Conservation (phyloP, 2,329 filamentous ascomycete species). For the Gaeumannomyces sp. region DNA sequence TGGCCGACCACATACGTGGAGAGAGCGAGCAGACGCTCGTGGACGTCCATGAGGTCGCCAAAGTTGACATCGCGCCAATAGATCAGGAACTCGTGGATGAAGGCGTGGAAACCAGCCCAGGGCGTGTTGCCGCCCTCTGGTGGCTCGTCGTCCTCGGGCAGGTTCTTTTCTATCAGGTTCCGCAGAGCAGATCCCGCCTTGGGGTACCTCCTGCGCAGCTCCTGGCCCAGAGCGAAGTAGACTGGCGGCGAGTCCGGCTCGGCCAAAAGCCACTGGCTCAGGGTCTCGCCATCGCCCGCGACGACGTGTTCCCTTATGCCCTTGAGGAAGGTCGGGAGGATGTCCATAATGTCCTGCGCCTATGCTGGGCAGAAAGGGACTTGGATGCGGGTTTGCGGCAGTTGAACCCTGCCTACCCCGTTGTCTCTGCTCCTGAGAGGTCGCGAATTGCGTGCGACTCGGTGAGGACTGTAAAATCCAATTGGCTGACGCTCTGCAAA, state of each 20-base stretch:
- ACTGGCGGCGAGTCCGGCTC: conserved; percentile 63
- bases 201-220: conserved; percentile 57
- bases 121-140: conserved; percentile 57
- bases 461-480: background rate
- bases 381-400: background rate
- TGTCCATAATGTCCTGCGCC: background rate
- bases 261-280: conserved; percentile 67
- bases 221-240: conserved; percentile 61
- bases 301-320: conserved; percentile 55
- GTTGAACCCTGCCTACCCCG: background rate
- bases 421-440: background rate
- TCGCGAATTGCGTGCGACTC: background rate
- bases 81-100: conserved; percentile 73
- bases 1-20: conserved; percentile 16
- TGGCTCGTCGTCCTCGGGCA: conserved; percentile 60
- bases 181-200: conserved; percentile 47
- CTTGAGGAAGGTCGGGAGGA: conserved; percentile 47
- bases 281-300: conserved; percentile 48
- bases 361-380: too few species aligned
- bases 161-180: conserved; percentile 53
- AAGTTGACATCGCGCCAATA: conserved; percentile 79
- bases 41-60: conserved; percentile 66
- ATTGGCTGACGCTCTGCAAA: background rate
- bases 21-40: conserved; percentile 66
- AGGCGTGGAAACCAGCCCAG: conserved; percentile 72